These are phyloP conservation scores for Termitomyces heimii DNA, from an alignment of 768 basidiomycete species.

Conservation along the genomic window DNA sequence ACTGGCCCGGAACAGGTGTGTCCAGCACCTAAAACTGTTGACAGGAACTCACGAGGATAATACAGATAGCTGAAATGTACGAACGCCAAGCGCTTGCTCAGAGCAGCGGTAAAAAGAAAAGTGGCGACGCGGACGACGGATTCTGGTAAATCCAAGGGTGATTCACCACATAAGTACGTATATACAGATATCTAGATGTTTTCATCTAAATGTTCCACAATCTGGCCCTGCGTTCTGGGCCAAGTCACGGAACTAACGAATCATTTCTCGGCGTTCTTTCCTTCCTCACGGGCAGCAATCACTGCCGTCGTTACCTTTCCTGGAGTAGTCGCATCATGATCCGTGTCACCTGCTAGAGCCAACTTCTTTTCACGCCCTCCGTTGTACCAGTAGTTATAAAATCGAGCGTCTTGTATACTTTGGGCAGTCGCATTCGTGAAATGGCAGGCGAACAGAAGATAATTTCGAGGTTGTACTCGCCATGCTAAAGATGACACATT, in stretches of 20 bases:
- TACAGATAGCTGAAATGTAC: slow-evolving; percentile 91
- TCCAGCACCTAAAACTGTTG: not conserved
- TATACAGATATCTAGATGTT: slow-evolving; percentile 8
- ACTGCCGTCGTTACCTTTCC: slow-evolving; percentile 46
- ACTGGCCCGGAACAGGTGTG: slow-evolving; percentile 89
- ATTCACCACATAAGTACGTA: slow-evolving; percentile 7
- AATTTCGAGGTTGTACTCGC: slow-evolving; percentile 94
- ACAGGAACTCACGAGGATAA: slow-evolving; percentile 3
- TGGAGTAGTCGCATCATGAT: slow-evolving; percentile 22
- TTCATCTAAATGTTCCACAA: slow-evolving; percentile 15
- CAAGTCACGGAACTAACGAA: slow-evolving; percentile 1
- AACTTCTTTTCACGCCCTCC: slow-evolving; percentile 80
- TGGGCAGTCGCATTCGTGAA: slow-evolving; percentile 88
- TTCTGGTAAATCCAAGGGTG: slow-evolving; percentile 54
- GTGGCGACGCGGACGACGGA: slow-evolving; percentile 65
- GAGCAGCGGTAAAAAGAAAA: slow-evolving; percentile 63
- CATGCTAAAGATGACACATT: slow-evolving; percentile 52
- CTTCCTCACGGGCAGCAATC: slow-evolving; percentile 36
- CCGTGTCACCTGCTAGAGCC: slow-evolving; percentile 23
- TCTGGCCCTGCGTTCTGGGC: not conserved
- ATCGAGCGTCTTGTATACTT: slow-evolving; percentile 75
- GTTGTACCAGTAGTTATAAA: slow-evolving; percentile 85
- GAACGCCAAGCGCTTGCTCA: slow-evolving; percentile 81
- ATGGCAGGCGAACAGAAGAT: slow-evolving; percentile 93
- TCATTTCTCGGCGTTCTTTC: slow-evolving; percentile 26